Conservation (phyloP, 768 basidiomycete genomes). For the Galerina sulciceps region DNA sequence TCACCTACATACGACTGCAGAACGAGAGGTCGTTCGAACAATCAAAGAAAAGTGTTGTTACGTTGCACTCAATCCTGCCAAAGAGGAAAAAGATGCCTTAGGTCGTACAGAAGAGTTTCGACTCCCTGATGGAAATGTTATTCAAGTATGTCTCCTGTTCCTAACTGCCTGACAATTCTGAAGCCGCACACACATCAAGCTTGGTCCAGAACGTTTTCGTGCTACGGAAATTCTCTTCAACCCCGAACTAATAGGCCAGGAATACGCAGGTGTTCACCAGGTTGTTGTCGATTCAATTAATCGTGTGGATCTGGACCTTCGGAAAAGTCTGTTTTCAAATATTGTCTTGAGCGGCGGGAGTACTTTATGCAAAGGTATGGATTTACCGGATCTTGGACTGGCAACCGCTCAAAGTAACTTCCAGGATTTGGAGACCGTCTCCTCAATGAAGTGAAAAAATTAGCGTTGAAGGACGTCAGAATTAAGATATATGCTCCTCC, state of each 20-base stretch:
- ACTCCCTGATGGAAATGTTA: conserved; percentile 92
- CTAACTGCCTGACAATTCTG: conserved; percentile 14
- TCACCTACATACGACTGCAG: conserved; percentile 95
- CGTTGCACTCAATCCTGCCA: conserved; percentile 87
- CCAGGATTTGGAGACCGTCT: conserved; percentile 94
- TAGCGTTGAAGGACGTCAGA: conserved; percentile 94
- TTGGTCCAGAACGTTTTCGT: conserved; percentile 93
- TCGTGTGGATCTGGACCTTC: conserved; percentile 92
- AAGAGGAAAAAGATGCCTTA: conserved; percentile 91
- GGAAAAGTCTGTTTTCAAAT: conserved; percentile 95
- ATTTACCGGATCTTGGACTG: not conserved
- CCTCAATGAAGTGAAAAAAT: conserved; percentile 94
- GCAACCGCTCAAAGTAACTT: conserved; percentile 4
- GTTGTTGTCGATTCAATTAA: conserved; percentile 98
- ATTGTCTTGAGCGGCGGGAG: conserved; percentile 97
- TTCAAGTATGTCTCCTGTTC: conserved; percentile 64
- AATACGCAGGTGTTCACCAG: conserved; percentile 97
- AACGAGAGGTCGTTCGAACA: conserved; percentile 93
- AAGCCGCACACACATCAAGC: conserved; percentile 47
- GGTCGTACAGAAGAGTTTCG: conserved; percentile 87
- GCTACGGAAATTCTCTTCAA: conserved; percentile 98
- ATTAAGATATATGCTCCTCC: conserved; percentile 99
- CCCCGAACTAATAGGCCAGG: conserved; percentile 94
- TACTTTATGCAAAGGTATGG: conserved; percentile 88
- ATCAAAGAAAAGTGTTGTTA: conserved; percentile 99